Percentiles rank a stretch among this genome's conserved stretches.
Evolutionary conservation across 805 yeast genomes (phyloP).

Genomic region (Blastobotrys parvus): DNA sequence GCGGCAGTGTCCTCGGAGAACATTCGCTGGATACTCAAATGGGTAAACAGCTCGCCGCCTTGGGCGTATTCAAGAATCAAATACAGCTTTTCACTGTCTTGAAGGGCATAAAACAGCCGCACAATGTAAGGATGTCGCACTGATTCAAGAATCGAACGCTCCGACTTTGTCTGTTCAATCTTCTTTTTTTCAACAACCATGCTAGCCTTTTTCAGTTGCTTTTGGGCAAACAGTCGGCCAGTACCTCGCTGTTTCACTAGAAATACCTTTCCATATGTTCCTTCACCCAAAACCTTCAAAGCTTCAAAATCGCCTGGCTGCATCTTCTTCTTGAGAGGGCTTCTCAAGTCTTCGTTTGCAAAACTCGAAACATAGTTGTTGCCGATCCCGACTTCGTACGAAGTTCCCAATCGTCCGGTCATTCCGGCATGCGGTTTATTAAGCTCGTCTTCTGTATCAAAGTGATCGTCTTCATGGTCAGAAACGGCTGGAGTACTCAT

Average conservation of each 20-base stretch:
- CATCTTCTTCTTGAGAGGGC: slow-evolving; percentile 16
- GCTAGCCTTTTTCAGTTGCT: slow-evolving; percentile 75
- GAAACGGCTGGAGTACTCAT: too few relatives aligned
- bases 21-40: slow-evolving; percentile 41
- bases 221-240: slow-evolving; percentile 71
- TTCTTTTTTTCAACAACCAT: slow-evolving; percentile 52
- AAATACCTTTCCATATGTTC: slow-evolving; percentile 83
- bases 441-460: neutral
- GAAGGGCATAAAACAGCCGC: slow-evolving; percentile 72
- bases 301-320: slow-evolving; percentile 54
- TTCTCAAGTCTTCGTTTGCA: slow-evolving; percentile 19
- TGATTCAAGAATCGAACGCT: slow-evolving; percentile 61
- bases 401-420: slow-evolving; percentile 35
- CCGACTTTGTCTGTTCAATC: slow-evolving; percentile 73
- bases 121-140: slow-evolving; percentile 78
- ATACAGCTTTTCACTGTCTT: slow-evolving; percentile 69
- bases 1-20: slow-evolving; percentile 58
- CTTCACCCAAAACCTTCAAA: slow-evolving; percentile 71
- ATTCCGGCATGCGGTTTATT: neutral
- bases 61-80: slow-evolving; percentile 72
- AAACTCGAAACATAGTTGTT: slow-evolving; percentile 29
- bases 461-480: too few relatives aligned
- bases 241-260: slow-evolving; percentile 59
- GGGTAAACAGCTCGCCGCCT: slow-evolving; percentile 79
- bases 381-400: slow-evolving; percentile 43